Base-by-base conservation (phyloP, 768 basidiomycete species). In the Candolleomyces aberdarensis region DNA sequence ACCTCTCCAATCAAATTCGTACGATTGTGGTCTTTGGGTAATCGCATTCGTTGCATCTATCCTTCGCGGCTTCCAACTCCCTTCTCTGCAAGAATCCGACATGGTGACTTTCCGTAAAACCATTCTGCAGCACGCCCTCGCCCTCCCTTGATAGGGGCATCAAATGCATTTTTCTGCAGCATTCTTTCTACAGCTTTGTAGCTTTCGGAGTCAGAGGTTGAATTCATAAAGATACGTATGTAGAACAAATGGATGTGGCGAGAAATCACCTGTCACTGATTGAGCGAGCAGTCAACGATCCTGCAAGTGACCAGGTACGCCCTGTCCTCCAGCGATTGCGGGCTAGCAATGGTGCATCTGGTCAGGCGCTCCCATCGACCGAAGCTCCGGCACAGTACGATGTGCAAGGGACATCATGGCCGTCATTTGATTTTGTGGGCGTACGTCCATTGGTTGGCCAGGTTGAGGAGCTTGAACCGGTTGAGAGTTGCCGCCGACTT, bases 361-460 rank as follows among this genome's bases (percentile, higher is more conserved):
- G 20, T 85, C 83, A 5, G 76, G 72, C 8, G 88, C 70, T 14
- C 78, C 78, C 44, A 76, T 79, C 14, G 73, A 73, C 11, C 83
- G 84, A 61, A 92, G 79, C 47, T 89, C 85, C 5, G 74, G 70
- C 2, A 74, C 74, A 14, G 80, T 74, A 56, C 75, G 63, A 52
- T 80, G 68, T 17, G 84, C 80, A 84, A 17, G 71, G 69, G 50
- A 86, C 65, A n/a, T 87, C 72, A 57, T 75, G 57, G 75, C 76
- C 66, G 85, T 70, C 62, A 39, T 22, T n/a, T 55, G 11, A 15
- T 15, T 55, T 41, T 3, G n/a, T 3, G 10, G 10, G 48, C 15
- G 22, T 19, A 17, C 10, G 48, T 14, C 20, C 20, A 19, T 22
- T 49, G 48, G 26, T 26, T 26, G 26, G 26, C 15, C 41, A 52